A percentile compares a stretch with the other conserved stretches of the same genome.
Conservation (phyloP, 225 moss, liverwort and hornwort genomes). For the Physcomitrium patens region DNA sequence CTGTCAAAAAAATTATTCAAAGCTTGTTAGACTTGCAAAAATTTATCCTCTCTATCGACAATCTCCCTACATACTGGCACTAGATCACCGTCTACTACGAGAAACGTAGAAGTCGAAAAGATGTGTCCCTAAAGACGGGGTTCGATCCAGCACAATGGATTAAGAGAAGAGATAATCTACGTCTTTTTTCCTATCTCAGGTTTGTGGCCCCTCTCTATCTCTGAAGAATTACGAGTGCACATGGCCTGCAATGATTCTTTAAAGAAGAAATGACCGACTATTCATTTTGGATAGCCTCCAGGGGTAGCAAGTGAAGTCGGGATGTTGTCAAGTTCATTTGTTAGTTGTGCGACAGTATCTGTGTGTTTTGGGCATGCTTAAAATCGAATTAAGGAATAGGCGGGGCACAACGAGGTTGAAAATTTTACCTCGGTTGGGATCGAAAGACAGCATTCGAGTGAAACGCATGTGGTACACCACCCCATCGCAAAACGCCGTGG, state of each 20-base stretch:
- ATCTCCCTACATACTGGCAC: not conserved
- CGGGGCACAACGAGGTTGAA: not conserved
- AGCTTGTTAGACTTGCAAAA: conserved; percentile 22
- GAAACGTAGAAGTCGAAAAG: not conserved
- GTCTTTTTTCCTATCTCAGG: no score
- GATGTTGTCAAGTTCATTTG: no score
- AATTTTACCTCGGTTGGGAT: conserved; percentile 50
- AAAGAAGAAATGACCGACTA: no score
- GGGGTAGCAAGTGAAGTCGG: no score
- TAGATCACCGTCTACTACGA: not conserved
- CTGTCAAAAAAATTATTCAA: conserved; percentile 28
- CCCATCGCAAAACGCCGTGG: conserved; percentile 56
- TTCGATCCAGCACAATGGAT: not conserved
- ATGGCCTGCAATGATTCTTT: no score
- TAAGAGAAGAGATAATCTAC: not conserved
- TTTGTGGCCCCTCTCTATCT: no score
- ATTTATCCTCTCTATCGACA: not conserved
- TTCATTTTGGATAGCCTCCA: no score
- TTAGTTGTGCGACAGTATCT: no score
- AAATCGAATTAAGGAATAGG: not conserved
- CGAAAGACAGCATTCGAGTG: conserved; percentile 53
- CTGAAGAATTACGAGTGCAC: no score
- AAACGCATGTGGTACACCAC: conserved; percentile 67
- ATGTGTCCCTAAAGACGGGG: not conserved
- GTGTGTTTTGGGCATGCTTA: no score